A percentile compares a stretch with the other conserved stretches of the same genome.
Evolutionary conservation across 2,329 filamentous ascomycete species (phyloP).

Genomic region (Apiospora arundinis): DNA sequence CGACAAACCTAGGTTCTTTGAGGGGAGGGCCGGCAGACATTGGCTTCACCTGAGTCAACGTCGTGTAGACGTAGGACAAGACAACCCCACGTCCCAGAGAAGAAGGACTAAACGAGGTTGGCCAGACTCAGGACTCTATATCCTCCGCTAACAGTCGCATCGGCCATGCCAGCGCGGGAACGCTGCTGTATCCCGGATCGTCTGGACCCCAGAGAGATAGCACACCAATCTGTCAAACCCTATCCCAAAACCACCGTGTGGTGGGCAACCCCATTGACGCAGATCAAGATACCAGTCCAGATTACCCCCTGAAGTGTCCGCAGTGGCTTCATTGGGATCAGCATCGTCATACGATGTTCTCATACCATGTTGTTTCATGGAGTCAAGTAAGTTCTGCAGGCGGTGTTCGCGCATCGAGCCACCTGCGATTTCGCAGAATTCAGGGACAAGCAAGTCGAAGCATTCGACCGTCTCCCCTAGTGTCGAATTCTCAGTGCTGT

Average conservation of each 20-base stretch:
- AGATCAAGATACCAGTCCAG: conserved; percentile 90
- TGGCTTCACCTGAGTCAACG: conserved; percentile 30
- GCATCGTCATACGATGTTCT: conserved; percentile 39
- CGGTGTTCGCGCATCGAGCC: conserved; percentile 90
- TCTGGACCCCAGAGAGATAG: conserved; percentile 82
- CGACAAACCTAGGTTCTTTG: conserved; percentile 29
- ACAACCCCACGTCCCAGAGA: conserved; percentile 42
- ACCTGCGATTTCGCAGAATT: conserved; percentile 85
- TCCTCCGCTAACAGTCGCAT: conserved; percentile 59
- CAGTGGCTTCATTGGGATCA: conserved; percentile 39
- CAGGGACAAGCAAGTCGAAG: conserved; percentile 88
- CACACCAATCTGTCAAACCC: conserved; percentile 87
- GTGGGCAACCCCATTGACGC: conserved; percentile 87
- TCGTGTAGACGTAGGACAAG: conserved; percentile 39
- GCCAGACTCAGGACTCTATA: conserved; percentile 30
- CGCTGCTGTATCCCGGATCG: conserved; percentile 82
- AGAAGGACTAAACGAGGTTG: conserved; percentile 48
- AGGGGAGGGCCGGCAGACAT: conserved; percentile 32
- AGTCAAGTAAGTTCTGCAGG: conserved; percentile 67
- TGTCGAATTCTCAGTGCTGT: conserved; percentile 24
- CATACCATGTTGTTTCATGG: conserved; percentile 75
- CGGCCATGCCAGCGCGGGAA: conserved; percentile 79
- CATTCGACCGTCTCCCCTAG: conserved; percentile 73
- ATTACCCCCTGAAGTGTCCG: conserved; percentile 38
- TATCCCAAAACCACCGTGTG: conserved; percentile 89